Base-by-base conservation (phyloP, 2,329 filamentous ascomycete species). In the Fusarium pseudoanthophilum region DNA sequence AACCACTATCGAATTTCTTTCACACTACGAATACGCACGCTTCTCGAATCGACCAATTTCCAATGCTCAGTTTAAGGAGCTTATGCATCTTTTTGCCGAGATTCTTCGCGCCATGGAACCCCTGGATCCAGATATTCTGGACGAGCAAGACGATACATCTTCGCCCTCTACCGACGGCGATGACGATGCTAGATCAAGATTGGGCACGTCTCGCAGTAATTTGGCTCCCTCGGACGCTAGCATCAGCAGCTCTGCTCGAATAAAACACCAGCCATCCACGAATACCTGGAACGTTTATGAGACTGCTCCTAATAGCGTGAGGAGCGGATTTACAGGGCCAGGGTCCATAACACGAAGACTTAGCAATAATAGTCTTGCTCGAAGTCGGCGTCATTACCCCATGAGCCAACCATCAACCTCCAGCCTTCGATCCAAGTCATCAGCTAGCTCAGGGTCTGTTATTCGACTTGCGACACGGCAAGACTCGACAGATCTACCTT, bases 21-120 rank as follows among this genome's bases (percentile, higher is more conserved):
- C 87, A 2, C 84, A 89, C 26, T 99, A 98, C 82, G 96, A 98
- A 83, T 86, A 89, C 64, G 94, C 95, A 6, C 91, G 95, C 45
- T 99, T 97, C 83, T 95, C 93, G 4, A 89, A 88, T 0, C 84
- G 86, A 10, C 88, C 92, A 2, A 84, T 97, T 8, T 88, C 89
- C 6, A 92, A 95, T 75, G 78, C 83, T 0, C 88, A 92, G 58
- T 98, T 99, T 79, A 88, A 92, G 42, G 84, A 87, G 28, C 85
- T 98, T 36, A 98, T 98, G 94, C 88, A 91, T 64, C 86, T 93
- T 32, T 98, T 98, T 81, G 93, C 95, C 4, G 90, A 93, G 60
- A 85, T 98, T 0, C 84, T 98, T 20, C 90, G 92, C 59, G 88
- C 87, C 24, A 97, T 98, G 93, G 87, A 85, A 34, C 86, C 89